Conservation (phyloP, 2,329 filamentous ascomycete genomes). For the Epichloe amarillans region DNA sequence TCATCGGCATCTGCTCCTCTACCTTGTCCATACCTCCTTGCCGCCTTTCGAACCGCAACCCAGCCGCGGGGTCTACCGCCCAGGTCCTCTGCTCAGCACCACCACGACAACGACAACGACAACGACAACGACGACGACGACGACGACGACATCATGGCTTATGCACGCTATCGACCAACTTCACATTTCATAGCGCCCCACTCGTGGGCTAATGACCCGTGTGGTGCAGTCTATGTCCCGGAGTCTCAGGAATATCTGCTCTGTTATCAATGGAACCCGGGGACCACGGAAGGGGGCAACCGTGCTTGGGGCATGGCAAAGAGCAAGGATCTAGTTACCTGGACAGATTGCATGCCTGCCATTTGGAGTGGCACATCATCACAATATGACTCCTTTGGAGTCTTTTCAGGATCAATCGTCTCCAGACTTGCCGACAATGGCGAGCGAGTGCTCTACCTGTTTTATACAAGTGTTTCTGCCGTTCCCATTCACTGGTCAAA, state of each 20-base stretch:
- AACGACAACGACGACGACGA: no score
- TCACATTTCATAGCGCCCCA: slow-evolving; percentile 24
- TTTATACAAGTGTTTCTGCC: slow-evolving; percentile 28
- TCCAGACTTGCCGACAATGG: slow-evolving; percentile 27
- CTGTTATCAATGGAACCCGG: slow-evolving; percentile 22
- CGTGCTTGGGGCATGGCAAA: slow-evolving; percentile 19
- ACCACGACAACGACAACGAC: no score
- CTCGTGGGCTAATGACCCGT: slow-evolving; percentile 27
- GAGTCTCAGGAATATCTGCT: slow-evolving; percentile 27
- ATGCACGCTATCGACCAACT: slow-evolving; percentile 6
- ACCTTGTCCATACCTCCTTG: no score
- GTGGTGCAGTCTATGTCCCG: slow-evolving; percentile 29
- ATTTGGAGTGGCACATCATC: slow-evolving; percentile 16
- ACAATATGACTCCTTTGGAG: slow-evolving; percentile 29
- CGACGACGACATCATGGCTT: slow-evolving; percentile 1
- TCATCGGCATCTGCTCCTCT: no score
- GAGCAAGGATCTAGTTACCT: slow-evolving; percentile 28
- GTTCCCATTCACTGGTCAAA: slow-evolving; percentile 32
- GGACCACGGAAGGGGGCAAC: slow-evolving; percentile 13
- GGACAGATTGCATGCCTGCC: slow-evolving; percentile 8
- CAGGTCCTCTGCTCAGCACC: no score
- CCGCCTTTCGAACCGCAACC: no score
- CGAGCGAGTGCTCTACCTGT: slow-evolving; percentile 20
- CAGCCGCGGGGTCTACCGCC: no score
- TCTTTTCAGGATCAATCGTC: slow-evolving; percentile 31